A percentile compares a stretch with the other conserved stretches of the same genome.
phyloP scores from a whole-genome alignment of 345 rosid species.

The Melastoma malabathricum region DNA sequence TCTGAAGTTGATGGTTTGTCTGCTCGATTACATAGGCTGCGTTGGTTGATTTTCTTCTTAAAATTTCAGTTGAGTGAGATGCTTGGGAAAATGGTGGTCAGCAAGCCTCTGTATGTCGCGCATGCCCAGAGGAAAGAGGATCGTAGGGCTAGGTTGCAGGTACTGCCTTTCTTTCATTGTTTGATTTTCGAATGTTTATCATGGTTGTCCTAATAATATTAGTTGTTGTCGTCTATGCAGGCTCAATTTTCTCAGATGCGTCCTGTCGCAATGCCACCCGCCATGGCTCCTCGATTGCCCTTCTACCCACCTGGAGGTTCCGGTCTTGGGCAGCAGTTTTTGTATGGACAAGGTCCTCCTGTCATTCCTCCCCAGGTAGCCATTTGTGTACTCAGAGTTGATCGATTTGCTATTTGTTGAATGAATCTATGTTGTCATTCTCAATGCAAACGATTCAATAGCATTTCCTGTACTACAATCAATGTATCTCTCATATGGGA shows the following conservation, averaged over 20 bases:
- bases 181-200: background rate
- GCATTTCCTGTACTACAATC: too few species aligned
- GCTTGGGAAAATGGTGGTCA: constrained; percentile 84
- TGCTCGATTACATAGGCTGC: constrained; percentile 6
- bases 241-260: constrained; percentile 90
- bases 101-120: constrained; percentile 91
- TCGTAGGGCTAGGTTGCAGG: constrained; percentile 91
- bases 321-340: constrained; percentile 70
- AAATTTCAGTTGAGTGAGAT: constrained; percentile 46
- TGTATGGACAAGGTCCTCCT: constrained; percentile 85
- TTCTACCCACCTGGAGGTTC: constrained; percentile 73
- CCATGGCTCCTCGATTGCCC: constrained; percentile 71
- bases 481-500: too few species aligned
- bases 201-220: background rate
- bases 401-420: too few species aligned
- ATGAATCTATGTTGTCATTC: too few species aligned
- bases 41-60: background rate
- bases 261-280: constrained; percentile 60
- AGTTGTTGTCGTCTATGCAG: constrained; percentile 16
- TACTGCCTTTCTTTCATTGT: constrained; percentile 9
- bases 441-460: too few species aligned
- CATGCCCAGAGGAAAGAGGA: constrained; percentile 93
- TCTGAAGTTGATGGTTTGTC: background rate
- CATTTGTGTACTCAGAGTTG: too few species aligned
- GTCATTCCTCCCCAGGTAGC: constrained; percentile 74